Base-by-base conservation (phyloP, 345 rosid species). In the Citrus maxima region DNA sequence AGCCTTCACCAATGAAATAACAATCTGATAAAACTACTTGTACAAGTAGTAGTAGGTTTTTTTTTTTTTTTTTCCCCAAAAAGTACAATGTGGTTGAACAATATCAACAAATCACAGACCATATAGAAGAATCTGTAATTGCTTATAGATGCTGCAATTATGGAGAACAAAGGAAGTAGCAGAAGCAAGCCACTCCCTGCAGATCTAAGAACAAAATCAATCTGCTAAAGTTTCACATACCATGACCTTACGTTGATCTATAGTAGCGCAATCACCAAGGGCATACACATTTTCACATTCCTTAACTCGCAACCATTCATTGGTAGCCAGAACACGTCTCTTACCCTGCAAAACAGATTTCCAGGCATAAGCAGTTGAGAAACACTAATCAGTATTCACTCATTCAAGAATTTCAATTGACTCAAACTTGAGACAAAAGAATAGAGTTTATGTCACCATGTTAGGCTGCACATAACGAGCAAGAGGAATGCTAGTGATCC, bases 241-340 rank as follows among this genome's bases (percentile, higher is more conserved):
- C 98, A 85, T 86, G 82, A 97, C 78, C 85, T 90, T 94, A 3
- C 98, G 98, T 80, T 97, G 98, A 87, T 88, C 86, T 56, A 94
- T 91, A 19, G 98, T 85, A 72, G 98, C 98, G 84, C 99, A 97
- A 80, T 97, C 99, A 74, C 99, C 99, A 68, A 94, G 88, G 80
- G 95, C 97, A 70, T 90, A 94, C 28, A 93, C 95, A 77, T 89
- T 85, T 65, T 89, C 93, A 83, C 89, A 82, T 67, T 90, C 98
- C 84, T 94, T 94, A 69, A 97, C 98, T 56, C 81, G 87, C 72
- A 97, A 84, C 99, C 99, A 97, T 80, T 94, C 98, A 77, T 94
- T 80, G 55, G 99, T 93, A 16, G 91, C 93, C 62, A 97, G 86
- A 42, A 82, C 87, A 46, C 95, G 93, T 67, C 97, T 88, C 35